Evolutionary conservation across 768 basidiomycete species (phyloP).

Genomic region (Rhizopogon vulgaris): DNA sequence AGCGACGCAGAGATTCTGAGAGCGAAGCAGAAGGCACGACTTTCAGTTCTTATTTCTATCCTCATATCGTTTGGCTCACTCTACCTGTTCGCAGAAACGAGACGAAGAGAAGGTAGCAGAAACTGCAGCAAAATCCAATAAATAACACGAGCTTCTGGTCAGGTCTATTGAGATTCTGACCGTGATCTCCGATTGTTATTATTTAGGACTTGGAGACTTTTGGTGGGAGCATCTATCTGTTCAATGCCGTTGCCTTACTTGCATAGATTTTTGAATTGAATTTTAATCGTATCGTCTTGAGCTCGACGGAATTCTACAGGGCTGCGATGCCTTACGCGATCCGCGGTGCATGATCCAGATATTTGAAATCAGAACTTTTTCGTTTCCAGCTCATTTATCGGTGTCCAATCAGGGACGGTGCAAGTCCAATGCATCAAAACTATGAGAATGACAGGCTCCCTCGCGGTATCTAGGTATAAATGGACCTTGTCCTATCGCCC

Average conservation of each 20-base stretch:
- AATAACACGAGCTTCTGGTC: constrained; percentile 29
- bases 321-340: neutral
- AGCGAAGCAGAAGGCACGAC: constrained; percentile 70
- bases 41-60: constrained; percentile 4
- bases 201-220: constrained; percentile 4
- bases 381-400: neutral
- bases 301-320: neutral
- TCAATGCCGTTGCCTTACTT: constrained; percentile 5
- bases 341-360: neutral
- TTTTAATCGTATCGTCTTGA: neutral
- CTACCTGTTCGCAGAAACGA: constrained; percentile 38
- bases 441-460: neutral
- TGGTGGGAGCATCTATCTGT: constrained; percentile 9
- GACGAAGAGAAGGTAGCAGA: constrained; percentile 41
- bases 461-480: neutral
- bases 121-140: constrained; percentile 20
- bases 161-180: constrained; percentile 12
- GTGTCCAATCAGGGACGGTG: neutral
- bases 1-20: constrained; percentile 75
- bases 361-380: neutral
- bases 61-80: constrained; percentile 4
- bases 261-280: neutral
- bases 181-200: neutral
- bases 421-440: neutral
- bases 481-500: neutral